Evolutionary conservation across 208 protist genomes (phyloP), one percentile per base, ranked within the genome.

Genomic region (Acanthamoeba sp.): DNA sequence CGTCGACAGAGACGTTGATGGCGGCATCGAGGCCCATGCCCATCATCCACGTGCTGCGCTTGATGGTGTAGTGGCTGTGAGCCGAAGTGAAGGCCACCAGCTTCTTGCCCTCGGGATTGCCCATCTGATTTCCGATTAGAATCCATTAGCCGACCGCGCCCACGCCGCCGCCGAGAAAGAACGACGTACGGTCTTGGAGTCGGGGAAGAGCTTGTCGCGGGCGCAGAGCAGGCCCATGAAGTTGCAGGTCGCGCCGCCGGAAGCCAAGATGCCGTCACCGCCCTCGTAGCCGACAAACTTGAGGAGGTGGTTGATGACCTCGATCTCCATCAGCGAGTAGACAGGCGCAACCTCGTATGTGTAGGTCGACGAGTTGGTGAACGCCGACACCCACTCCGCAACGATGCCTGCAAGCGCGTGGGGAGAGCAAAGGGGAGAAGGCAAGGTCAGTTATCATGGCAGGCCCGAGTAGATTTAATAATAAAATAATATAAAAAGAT

Each of bases 291-390:
- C 94, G 16, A 88, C 71, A 14, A 95, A 64, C 59, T 55, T 85
- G 48, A 48, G 62, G 48, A 95, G 64, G 40, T 91, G 36, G n/a
- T 62, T 34, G 29, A 95, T 62, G 10, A 95, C 55, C 24, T 87
- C 38, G 57, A 94, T 66, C 78, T 94, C 69, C 76, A 85, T 82
- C 27, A 96, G 66, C 20, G 91, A 95, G 69, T 97, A 97, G 36
- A 97, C 96, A 24, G 96, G 96, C 14, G 96, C 78, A 10, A 97
- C 94, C 69, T 97, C 96, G 64, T 96, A 97, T 0, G 96, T 97
- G 95, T 97, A 95, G 42, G 94, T 95, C 85, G 76, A 96, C 36
- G 95, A 93, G 90, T 97, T 97, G 52, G 95, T 45, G 59, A 95
- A 91, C 3, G 96, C 73, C 27, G 95, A 91, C 29, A 97, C 22